Conservation (phyloP, 129 eudicot species). For the Smallanthus sonchifolius region DNA sequence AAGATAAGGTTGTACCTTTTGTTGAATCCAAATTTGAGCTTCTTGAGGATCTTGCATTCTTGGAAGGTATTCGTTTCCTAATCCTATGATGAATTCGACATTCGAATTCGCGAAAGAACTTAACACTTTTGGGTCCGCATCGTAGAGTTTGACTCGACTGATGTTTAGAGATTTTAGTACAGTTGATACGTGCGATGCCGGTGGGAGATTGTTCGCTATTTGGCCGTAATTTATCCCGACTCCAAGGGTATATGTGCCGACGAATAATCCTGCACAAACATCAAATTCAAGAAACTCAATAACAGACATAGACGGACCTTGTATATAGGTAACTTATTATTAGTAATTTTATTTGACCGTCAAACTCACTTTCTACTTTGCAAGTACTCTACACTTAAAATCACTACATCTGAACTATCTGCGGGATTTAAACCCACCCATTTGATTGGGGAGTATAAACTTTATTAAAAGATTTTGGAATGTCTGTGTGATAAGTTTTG, state of each 20-base stretch:
- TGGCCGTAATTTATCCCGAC: slow-evolving; percentile 95
- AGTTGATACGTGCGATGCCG: slow-evolving; percentile 50
- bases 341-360: too few relatives aligned
- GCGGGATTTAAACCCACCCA: too few relatives aligned
- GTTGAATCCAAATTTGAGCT: slow-evolving; percentile 81
- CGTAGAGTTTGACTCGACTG: slow-evolving; percentile 73
- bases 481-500: too few relatives aligned
- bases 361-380: too few relatives aligned
- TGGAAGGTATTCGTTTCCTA: slow-evolving; percentile 72
- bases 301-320: too few relatives aligned
- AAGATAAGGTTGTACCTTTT: slow-evolving; percentile 67
- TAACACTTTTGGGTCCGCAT: slow-evolving; percentile 82
- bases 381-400: too few relatives aligned
- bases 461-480: too few relatives aligned
- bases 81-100: slow-evolving; percentile 71
- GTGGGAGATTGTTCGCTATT: slow-evolving; percentile 82
- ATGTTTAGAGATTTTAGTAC: slow-evolving; percentile 63
- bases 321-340: too few relatives aligned
- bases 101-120: slow-evolving; percentile 57
- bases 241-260: slow-evolving; percentile 38
- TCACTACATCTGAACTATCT: too few relatives aligned
- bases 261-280: slow-evolving; percentile 37
- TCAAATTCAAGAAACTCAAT: too few relatives aligned
- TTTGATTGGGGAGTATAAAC: too few relatives aligned
- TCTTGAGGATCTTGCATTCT: slow-evolving; percentile 57